Conservation (phyloP, 2,329 filamentous ascomycete species). For the Pseudonectria foliicola region DNA sequence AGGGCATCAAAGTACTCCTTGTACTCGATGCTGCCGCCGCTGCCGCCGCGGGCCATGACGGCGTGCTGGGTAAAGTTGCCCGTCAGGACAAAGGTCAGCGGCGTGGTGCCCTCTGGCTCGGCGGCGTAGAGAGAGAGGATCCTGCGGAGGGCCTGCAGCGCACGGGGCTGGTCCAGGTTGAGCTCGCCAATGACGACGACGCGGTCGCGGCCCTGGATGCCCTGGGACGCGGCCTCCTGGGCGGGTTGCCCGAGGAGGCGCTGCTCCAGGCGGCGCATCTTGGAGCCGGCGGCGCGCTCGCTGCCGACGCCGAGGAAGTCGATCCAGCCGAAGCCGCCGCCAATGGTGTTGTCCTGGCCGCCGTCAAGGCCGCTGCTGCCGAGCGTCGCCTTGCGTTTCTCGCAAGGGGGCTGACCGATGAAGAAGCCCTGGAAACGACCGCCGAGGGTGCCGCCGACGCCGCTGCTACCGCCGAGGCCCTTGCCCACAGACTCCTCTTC, state of each 20-base stretch:
- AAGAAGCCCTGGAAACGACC: conserved; percentile 87
- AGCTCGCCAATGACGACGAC: conserved; percentile 79
- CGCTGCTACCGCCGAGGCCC: conserved; percentile 66
- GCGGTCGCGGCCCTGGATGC: conserved; percentile 37
- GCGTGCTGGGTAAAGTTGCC: conserved; percentile 73
- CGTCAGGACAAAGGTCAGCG: conserved; percentile 73
- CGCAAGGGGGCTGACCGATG: conserved; percentile 84
- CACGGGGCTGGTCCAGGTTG: conserved; percentile 77
- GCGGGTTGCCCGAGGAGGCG: conserved; percentile 49
- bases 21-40: conserved; percentile 84
- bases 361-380: conserved; percentile 58
- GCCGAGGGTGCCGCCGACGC: conserved; percentile 85
- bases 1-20: conserved; percentile 93
- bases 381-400: conserved; percentile 72
- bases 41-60: conserved; percentile 60
- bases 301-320: conserved; percentile 91
- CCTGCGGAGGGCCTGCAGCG: conserved; percentile 71
- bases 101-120: conserved; percentile 56
- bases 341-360: conserved; percentile 55
- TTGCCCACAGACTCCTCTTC: conserved; percentile 67
- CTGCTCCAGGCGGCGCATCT: conserved; percentile 76
- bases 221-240: conserved; percentile 26
- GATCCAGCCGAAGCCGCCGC: conserved; percentile 90
- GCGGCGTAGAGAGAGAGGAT: conserved; percentile 68
- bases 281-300: conserved; percentile 71